Conservation (phyloP, 495 filamentous ascomycete species). For the Penicillium psychrofluorescens region DNA sequence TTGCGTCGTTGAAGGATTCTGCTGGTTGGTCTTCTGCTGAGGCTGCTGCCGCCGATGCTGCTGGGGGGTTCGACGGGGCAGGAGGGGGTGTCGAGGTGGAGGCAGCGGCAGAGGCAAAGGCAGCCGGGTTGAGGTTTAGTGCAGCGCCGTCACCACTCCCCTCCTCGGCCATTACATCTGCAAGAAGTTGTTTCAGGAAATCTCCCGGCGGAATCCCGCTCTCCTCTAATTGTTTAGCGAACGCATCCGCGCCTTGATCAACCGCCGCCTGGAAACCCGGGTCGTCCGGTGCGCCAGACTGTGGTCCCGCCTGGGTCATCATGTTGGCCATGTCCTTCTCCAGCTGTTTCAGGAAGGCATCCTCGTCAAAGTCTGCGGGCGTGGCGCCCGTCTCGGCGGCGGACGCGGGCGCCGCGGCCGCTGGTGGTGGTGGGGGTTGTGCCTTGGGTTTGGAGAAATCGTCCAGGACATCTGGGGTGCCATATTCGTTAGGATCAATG, state of each 20-base stretch:
- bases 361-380: constrained; percentile 39
- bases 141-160: constrained; percentile 36
- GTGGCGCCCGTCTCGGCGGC: constrained; percentile 9
- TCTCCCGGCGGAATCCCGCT: constrained; percentile 64
- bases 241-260: constrained; percentile 39
- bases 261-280: constrained; percentile 21
- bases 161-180: constrained; percentile 75
- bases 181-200: constrained; percentile 73
- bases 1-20: constrained; percentile 81
- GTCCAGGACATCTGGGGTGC: constrained; percentile 71
- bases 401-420: constrained; percentile 11
- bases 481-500: not conserved
- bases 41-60: constrained; percentile 12
- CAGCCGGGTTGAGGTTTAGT: constrained; percentile 2
- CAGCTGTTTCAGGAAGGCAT: constrained; percentile 69
- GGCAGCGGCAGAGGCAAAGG: not conserved
- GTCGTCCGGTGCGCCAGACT: constrained; percentile 10
- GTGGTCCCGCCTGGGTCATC: constrained; percentile 36
- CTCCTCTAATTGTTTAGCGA: constrained; percentile 75
- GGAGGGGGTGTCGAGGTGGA: constrained; percentile 4
- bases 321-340: constrained; percentile 82
- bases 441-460: constrained; percentile 61
- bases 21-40: constrained; percentile 16
- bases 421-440: constrained; percentile 23
- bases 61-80: constrained; percentile 4